Evolutionary conservation across 495 filamentous ascomycete species (phyloP), one percentile per base, ranked within the genome.

Genomic region (Chaetomium fimeti): DNA sequence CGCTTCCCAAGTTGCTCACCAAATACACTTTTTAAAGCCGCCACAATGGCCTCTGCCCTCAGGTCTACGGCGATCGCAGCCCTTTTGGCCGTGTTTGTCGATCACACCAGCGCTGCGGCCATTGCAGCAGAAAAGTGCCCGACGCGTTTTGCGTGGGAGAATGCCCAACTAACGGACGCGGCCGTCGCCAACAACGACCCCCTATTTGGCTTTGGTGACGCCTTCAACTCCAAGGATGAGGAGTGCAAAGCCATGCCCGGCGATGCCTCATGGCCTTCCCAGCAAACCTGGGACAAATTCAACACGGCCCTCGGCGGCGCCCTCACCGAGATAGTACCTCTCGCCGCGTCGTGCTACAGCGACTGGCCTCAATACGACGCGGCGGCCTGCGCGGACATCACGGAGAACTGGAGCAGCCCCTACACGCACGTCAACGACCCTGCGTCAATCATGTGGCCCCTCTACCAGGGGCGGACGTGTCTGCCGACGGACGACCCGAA

Each of bases 241-340:
- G 40, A 45, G n/a, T 86, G 83, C 79, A 84, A 82, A 69, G 63
- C 74, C 36, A 79, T 82, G 59, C 85, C 85, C 1, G 84, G 83
- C 20, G 77, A 81, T 38, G 43, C 53, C 9, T 18, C 40, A 11
- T 85, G 82, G 81, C 83, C 84, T 0, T 63, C 70, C 9, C 20
- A 64, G 4, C 67, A 7, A 70, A 72, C 16, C n/a, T 84, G 81
- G 78, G 66, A 71, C 6, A 63, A 77, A 11, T 78, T 87, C 47
- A 77, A 85, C 66, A 57, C 74, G 5, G 68, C 81, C 6, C 69
- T 81, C 12, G 82, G 77, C n/a, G 82, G 80, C 42, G 76, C 78
- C 1, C 74, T 87, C n/a, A 83, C 82, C 61, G 77, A 83, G 63
- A 84, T 81, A 1, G 80, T 82, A 20, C 85, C 85, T 15, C 72